A percentile compares a stretch with the other conserved stretches of the same genome.
Evolutionary conservation across 75 land plant species (phyloP).

Genomic region (Sequoia sempervirens): DNA sequence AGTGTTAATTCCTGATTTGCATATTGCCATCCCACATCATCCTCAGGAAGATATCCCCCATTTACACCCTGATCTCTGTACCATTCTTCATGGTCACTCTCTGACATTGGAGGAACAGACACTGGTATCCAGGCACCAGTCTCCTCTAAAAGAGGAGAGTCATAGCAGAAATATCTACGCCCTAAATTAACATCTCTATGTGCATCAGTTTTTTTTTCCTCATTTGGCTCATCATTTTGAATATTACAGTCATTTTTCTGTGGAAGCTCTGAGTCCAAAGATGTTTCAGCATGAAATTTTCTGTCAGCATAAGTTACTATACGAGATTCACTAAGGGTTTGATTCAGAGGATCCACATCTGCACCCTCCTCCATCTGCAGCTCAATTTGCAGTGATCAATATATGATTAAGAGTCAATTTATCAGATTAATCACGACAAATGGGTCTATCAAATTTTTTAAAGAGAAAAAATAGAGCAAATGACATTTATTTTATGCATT

Average conservation of each 20-base stretch:
- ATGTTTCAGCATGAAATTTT: not conserved
- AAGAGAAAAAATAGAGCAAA: not conserved
- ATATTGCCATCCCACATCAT: slow-evolving; percentile 47
- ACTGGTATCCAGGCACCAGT: slow-evolving; percentile 96
- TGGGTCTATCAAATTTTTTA: not conserved
- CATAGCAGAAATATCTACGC: slow-evolving; percentile 61
- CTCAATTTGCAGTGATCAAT: not conserved
- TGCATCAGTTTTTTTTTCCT: not conserved
- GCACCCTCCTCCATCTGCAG: not conserved
- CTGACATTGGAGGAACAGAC: slow-evolving; percentile 82
- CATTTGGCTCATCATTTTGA: not conserved
- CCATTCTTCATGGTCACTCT: slow-evolving; percentile 46
- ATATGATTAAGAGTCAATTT: not conserved
- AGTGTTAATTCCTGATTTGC: slow-evolving; percentile 62
- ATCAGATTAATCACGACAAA: not conserved
- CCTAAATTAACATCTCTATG: not conserved
- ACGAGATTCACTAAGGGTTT: not conserved
- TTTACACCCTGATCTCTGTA: slow-evolving; percentile 19
- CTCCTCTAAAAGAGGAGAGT: slow-evolving; percentile 74
- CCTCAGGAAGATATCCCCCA: slow-evolving; percentile 67
- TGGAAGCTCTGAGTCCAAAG: not conserved
- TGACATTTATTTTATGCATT: not conserved
- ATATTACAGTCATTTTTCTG: not conserved
- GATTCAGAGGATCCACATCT: not conserved
- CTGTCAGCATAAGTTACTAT: not conserved